A percentile compares a stretch with the other conserved stretches of the same genome.
phyloP scores from a whole-genome alignment of 495 filamentous ascomycete genomes.

The Parmelia sp. region DNA sequence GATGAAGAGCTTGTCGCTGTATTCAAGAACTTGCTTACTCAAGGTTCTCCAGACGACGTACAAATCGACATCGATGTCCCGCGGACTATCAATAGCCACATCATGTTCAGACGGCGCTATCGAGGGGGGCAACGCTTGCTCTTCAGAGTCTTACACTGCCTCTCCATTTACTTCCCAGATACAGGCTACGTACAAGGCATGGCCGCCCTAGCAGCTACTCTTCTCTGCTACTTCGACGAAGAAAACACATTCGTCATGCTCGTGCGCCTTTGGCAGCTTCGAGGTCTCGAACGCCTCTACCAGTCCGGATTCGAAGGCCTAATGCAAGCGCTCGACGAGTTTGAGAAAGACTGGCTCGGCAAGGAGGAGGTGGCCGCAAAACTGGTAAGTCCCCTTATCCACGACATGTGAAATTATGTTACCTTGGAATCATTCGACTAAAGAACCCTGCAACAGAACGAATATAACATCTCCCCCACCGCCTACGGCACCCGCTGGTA shows the following conservation, averaged over 20 bases:
- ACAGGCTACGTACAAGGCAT: constrained; percentile 98
- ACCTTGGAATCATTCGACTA: constrained; percentile 14
- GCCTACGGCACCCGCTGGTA: constrained; percentile 97
- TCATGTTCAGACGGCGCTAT: constrained; percentile 95
- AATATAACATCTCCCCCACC: constrained; percentile 76
- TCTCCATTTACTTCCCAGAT: constrained; percentile 85
- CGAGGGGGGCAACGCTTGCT: constrained; percentile 84
- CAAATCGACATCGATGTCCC: constrained; percentile 98
- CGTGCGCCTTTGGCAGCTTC: constrained; percentile 80
- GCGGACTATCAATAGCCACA: constrained; percentile 88
- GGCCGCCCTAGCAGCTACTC: constrained; percentile 86
- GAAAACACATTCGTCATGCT: constrained; percentile 93
- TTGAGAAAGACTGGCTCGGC: constrained; percentile 78
- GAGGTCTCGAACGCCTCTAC: constrained; percentile 82
- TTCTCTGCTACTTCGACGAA: constrained; percentile 96
- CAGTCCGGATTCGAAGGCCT: constrained; percentile 76
- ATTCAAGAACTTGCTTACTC: constrained; percentile 62
- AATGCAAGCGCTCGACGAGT: constrained; percentile 81
- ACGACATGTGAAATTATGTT: background rate
- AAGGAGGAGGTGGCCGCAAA: constrained; percentile 67
- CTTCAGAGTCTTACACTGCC: constrained; percentile 85
- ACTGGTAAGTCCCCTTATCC: constrained; percentile 53
- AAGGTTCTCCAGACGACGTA: constrained; percentile 80
- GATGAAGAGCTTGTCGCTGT: constrained; percentile 66
- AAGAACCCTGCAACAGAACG: constrained; percentile 44